Percentiles rank a stretch among this genome's conserved stretches.
Evolutionary conservation across 148 eudicot genomes (phyloP).

Genomic region (Polygonum aviculare): DNA sequence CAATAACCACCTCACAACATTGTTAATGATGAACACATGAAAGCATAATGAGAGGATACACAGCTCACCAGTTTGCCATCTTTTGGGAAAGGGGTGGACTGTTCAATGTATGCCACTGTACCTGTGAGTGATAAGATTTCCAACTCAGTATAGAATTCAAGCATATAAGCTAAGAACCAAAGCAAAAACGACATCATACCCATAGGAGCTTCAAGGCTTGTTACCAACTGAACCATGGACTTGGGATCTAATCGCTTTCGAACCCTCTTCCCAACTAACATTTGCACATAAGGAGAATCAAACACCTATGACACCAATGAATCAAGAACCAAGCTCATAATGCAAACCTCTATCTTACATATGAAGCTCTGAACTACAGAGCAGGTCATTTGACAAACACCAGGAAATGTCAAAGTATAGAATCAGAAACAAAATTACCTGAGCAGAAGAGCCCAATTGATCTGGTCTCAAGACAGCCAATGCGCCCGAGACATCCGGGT

Average conservation of each 20-base stretch:
- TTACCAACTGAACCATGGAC: conserved; percentile 68
- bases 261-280: conserved; percentile 48
- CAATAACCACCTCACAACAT: neutral
- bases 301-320: conserved; percentile 43
- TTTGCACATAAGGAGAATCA: conserved; percentile 73
- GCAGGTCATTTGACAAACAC: neutral
- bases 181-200: conserved; percentile 28
- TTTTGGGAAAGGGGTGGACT: conserved; percentile 74
- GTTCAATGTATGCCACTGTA: conserved; percentile 76
- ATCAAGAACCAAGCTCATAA: neutral
- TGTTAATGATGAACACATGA: neutral
- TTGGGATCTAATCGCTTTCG: conserved; percentile 73
- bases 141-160: conserved; percentile 11
- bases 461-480: conserved; percentile 58
- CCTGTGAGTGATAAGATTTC: conserved; percentile 41
- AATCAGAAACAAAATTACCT: conserved; percentile 25
- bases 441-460: conserved; percentile 28
- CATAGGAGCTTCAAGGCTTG: conserved; percentile 64
- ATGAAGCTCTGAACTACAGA: neutral
- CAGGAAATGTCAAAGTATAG: neutral
- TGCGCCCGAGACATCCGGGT: conserved; percentile 91
- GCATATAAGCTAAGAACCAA: neutral
- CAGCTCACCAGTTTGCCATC: conserved; percentile 89
- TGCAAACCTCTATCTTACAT: neutral
- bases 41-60: neutral